Base-by-base conservation (phyloP, 2,329 filamentous ascomycete species). In the Neopestalotiopsis rosae region DNA sequence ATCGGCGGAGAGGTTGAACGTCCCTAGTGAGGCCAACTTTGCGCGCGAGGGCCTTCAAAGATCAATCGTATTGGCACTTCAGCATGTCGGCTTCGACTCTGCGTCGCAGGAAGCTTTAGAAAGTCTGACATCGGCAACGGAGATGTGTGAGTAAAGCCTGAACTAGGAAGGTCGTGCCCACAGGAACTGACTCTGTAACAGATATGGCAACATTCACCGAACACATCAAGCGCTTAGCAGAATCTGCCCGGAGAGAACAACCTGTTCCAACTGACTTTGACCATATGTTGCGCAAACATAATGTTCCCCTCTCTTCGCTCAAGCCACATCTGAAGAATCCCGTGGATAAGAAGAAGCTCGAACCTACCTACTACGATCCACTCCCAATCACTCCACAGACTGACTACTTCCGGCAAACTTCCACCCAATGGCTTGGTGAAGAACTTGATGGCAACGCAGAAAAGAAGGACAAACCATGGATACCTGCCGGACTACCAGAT, bases 361-460 rank as follows among this genome's bases (percentile, higher is more conserved):
- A 76, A 3, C 83, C 84, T 0, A 75, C 74, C 1, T 87, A 81
- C 69, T 77, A 74, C 66, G 78, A 81, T 52, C 80, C 79, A 2
- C 72, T 82, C 42, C 80, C 79, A 2, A 73, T 82, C 32, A 76
- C 79, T 3, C 74, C 78, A 65, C 80, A 86, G 59, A 75, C 81
- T 4, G 78, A 81, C 59, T 80, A 81, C 14, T 80, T 84, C 17
- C 71, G 75, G 38, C 74, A 63, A 71, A 79, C 79, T 67, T 78
- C 81, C 13, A 78, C 85, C 14, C 85, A 83, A 0, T 80, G 85
- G 9, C 81, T 87, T 17, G 85, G 86, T 30, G 78, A 82, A 4
- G 88, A 90, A 67, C 81, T 91, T 2, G 90, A 88, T 69, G 89
- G 89, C 49, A 83, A 84, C 68, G 73, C 81, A 1, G 89, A 91